Evolutionary conservation across 192 early-diverging fungal genomes (phyloP).

Genomic region (Umbelopsis isabellina): DNA sequence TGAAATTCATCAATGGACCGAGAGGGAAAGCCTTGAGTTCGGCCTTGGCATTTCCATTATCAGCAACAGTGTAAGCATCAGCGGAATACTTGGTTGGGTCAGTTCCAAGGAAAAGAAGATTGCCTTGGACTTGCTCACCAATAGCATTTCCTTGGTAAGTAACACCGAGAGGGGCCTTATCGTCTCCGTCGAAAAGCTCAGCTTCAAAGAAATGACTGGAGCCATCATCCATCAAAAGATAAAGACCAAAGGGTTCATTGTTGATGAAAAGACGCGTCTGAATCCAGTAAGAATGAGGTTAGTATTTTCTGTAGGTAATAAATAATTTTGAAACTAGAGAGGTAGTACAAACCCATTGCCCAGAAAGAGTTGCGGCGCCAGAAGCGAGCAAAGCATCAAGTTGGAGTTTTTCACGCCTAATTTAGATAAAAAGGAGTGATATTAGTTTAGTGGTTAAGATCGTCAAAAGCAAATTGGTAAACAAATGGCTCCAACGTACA

Average conservation of each 20-base stretch:
- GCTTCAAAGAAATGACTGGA: conserved; percentile 31
- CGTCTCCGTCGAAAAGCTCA: conserved; percentile 26
- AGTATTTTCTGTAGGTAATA: background rate
- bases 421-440: background rate
- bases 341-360: conserved; percentile 35
- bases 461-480: background rate
- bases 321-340: background rate
- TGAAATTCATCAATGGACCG: conserved; percentile 29
- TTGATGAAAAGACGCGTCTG: conserved; percentile 46
- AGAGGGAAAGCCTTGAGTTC: conserved; percentile 22
- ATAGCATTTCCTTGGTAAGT: conserved; percentile 35
- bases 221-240: conserved; percentile 49
- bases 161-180: conserved; percentile 17
- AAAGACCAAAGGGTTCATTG: conserved; percentile 46
- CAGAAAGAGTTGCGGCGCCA: conserved; percentile 47
- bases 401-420: conserved; percentile 45
- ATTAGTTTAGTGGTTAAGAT: background rate
- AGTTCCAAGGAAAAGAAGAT: conserved; percentile 28
- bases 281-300: too few relatives aligned
- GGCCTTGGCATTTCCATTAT: conserved; percentile 16
- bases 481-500: conserved; percentile 23
- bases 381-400: conserved; percentile 47
- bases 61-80: conserved; percentile 31
- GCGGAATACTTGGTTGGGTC: conserved; percentile 22
- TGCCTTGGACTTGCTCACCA: conserved; percentile 26